These are phyloP conservation scores for Pterocarpus macrocarpus DNA, from an alignment of 306 rosid genomes.

Conservation along the genomic window DNA sequence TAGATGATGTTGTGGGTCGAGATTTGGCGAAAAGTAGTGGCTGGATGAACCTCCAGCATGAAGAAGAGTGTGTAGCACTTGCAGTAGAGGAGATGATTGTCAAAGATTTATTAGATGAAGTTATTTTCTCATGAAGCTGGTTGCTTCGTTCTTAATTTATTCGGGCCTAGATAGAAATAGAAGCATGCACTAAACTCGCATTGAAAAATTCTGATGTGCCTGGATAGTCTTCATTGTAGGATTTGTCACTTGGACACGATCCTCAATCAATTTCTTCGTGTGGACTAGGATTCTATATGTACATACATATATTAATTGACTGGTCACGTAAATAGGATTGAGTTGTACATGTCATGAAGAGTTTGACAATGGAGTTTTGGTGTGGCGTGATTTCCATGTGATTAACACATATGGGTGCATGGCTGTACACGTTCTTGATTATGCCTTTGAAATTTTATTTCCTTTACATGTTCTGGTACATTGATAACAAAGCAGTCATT, in stretches of 20 bases:
- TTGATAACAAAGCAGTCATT: no score
- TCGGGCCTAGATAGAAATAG: no score
- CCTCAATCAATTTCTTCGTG: background rate
- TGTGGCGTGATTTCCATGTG: background rate
- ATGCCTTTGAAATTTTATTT: background rate
- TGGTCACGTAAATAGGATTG: slow-evolving; percentile 29
- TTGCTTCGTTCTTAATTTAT: background rate
- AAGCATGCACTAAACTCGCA: no score
- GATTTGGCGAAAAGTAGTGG: slow-evolving; percentile 66
- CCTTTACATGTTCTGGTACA: background rate
- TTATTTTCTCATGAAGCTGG: slow-evolving; percentile 48
- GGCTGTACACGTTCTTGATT: background rate
- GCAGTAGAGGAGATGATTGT: slow-evolving; percentile 79
- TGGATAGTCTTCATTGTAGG: no score
- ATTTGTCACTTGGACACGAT: no score
- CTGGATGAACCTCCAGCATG: slow-evolving; percentile 85
- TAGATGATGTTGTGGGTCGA: slow-evolving; percentile 78
- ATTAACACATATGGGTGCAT: background rate
- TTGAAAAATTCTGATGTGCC: no score
- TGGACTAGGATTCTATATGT: slow-evolving; percentile 5
- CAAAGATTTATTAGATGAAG: slow-evolving; percentile 78
- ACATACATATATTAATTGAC: background rate
- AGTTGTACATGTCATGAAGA: slow-evolving; percentile 21
- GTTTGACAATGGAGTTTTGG: slow-evolving; percentile 42
- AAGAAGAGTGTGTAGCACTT: slow-evolving; percentile 71